phyloP scores from a whole-genome alignment of 106 monocot genomes.

The Dioscorea alata region DNA sequence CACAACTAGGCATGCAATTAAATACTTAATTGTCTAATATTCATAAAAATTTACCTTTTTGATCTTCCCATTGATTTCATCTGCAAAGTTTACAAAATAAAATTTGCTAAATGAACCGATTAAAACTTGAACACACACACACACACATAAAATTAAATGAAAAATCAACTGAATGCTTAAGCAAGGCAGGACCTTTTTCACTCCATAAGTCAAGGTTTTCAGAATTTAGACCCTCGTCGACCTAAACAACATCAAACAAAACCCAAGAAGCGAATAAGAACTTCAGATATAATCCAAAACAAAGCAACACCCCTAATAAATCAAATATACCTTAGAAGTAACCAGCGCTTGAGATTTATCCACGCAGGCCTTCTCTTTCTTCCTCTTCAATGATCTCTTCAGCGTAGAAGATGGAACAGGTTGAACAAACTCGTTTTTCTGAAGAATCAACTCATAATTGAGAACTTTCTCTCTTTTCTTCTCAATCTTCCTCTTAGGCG shows the following conservation, averaged over 20 bases:
- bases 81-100: constrained; percentile 35
- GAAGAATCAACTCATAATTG: constrained; percentile 50
- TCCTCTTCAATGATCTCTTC: constrained; percentile 44
- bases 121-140: neutral
- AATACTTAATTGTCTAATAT: too few relatives aligned
- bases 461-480: constrained; percentile 76
- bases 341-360: constrained; percentile 5
- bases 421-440: constrained; percentile 58
- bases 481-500: constrained; percentile 65
- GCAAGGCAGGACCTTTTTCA: constrained; percentile 32
- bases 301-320: too few relatives aligned
- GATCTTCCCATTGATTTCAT: constrained; percentile 14
- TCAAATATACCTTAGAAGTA: constrained; percentile 29
- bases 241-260: constrained; percentile 27
- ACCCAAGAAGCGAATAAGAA: neutral
- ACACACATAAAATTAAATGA: neutral
- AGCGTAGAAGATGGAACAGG: constrained; percentile 55
- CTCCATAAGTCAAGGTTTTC: constrained; percentile 57
- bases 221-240: constrained; percentile 12
- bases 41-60: constrained; percentile 32
- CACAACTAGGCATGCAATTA: too few relatives aligned
- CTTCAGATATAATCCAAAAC: neutral
- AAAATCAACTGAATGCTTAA: neutral
- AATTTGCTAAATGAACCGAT: neutral
- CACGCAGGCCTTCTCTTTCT: constrained; percentile 19